phyloP scores from a whole-genome alignment of 768 basidiomycete species.

The Leucocoprinus birnbaumii region DNA sequence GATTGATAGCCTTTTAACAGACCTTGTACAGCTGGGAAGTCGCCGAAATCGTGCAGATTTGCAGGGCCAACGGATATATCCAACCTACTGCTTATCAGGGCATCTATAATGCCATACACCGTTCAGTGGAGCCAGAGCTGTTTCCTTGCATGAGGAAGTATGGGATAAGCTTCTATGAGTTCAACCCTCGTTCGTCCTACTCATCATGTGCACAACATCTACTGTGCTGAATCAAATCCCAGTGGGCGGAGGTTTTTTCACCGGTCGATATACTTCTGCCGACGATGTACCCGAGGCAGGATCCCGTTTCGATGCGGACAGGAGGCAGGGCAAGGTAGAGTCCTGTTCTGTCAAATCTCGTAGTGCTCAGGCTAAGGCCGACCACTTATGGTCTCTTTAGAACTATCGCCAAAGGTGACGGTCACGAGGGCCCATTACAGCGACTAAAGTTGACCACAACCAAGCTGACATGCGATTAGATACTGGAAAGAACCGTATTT shows the following conservation, averaged over 20 bases:
- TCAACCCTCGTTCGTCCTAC: constrained; percentile 44
- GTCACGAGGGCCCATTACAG: too few species aligned
- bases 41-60: constrained; percentile 42
- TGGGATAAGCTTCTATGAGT: constrained; percentile 53
- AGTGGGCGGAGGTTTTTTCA: constrained; percentile 62
- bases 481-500: constrained; percentile 58
- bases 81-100: constrained; percentile 55
- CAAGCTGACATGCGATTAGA: constrained; percentile 17
- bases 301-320: constrained; percentile 52
- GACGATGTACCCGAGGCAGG: constrained; percentile 43
- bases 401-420: constrained; percentile 40
- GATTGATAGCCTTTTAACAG: too few species aligned
- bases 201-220: not conserved
- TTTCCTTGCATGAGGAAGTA: constrained; percentile 58
- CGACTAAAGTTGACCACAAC: not conserved
- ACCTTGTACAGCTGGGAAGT: too few species aligned
- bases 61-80: constrained; percentile 50
- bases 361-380: not conserved
- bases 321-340: constrained; percentile 43
- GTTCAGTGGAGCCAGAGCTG: constrained; percentile 39
- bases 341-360: not conserved
- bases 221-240: constrained; percentile 12
- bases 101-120: constrained; percentile 39
- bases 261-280: constrained; percentile 43
- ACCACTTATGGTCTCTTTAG: constrained; percentile 13